phyloP scores from a whole-genome alignment of 2,329 filamentous ascomycete species.

The Akanthomyces uredinophilus region DNA sequence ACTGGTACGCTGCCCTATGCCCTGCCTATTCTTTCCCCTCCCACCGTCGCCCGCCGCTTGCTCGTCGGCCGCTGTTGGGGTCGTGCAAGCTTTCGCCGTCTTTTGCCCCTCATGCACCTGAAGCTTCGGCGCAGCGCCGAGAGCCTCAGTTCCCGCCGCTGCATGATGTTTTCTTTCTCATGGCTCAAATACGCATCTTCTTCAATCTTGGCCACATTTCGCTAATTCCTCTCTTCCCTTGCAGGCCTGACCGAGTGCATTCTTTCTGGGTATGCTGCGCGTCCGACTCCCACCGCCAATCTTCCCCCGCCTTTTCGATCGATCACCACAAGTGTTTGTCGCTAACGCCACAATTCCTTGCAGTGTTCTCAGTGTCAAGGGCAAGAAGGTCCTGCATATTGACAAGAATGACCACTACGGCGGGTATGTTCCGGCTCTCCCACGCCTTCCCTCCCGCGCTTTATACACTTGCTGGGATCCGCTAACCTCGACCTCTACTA shows the following conservation, averaged over 20 bases:
- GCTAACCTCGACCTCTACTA: constrained; percentile 17
- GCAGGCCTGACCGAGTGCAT: constrained; percentile 97
- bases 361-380: constrained; percentile 94
- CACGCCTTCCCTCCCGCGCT: neutral
- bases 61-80: constrained; percentile 8
- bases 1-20: constrained; percentile 66
- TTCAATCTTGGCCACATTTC: neutral
- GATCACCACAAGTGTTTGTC: neutral
- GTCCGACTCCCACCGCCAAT: constrained; percentile 11
- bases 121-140: neutral
- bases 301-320: constrained; percentile 12
- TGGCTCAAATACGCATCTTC: neutral
- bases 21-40: constrained; percentile 10
- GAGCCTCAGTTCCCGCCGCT: neutral
- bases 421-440: constrained; percentile 58
- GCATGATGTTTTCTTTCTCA: neutral
- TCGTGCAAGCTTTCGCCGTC: constrained; percentile 10
- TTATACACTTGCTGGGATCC: neutral
- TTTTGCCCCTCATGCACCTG: constrained; percentile 10
- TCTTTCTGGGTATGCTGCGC: constrained; percentile 73
- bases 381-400: constrained; percentile 98
- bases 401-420: constrained; percentile 98
- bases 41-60: constrained; percentile 17
- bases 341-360: constrained; percentile 15
- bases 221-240: constrained; percentile 20